Evolutionary conservation across 1,284 basidiomycete genomes (phyloP), one percentile per base, ranked within the genome.

Genomic region (Cryptococcus neoformans): DNA sequence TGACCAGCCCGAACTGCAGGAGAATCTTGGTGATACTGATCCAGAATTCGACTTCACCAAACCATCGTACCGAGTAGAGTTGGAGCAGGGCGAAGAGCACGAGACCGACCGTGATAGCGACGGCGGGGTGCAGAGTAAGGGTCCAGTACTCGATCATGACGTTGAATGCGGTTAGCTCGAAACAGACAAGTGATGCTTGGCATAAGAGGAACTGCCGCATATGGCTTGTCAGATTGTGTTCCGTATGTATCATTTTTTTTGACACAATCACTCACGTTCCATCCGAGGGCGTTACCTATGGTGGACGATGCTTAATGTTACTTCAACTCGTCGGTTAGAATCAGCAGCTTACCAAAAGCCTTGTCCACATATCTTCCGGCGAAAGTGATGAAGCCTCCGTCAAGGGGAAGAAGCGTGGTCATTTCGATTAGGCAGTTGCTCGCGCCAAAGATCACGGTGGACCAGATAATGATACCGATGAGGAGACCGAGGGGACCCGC

Each of bases 21-120:
- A 72, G 55, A 38, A 75, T 51, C 55, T 75, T 73, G 56, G 63
- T 60, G 40, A 72, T 50, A 21, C 62, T 63, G 51, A 74, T 64
- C 65, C 64, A 74, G 56, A 72, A 73, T 56, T 72, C 68, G 49
- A 63, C 58, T 54, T 68, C 64, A 12, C 68, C 68, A 42, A 59
- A 67, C 56, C 61, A 65, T 34, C 62, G 42, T 11, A 64, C 67
- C 14, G 46, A 58, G 60, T 62, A 71, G 46, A 66, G 56, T 37
- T 72, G 66, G 51, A 71, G 58, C 7, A 55, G 44, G 49, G 63
- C 58, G 35, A 68, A 56, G 17, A 66, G 39, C 6, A 58, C 60
- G 14, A 70, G 60, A 14, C 59, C 49, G 7, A 61, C 64, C 2
- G 61, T 60, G 54, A 68, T 68, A 42, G 67, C 53, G 47, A 73